Percentiles rank a stretch among this genome's conserved stretches.
Conservation (phyloP, 129 eudicot genomes). For the Helichrysum umbraculigerum region DNA sequence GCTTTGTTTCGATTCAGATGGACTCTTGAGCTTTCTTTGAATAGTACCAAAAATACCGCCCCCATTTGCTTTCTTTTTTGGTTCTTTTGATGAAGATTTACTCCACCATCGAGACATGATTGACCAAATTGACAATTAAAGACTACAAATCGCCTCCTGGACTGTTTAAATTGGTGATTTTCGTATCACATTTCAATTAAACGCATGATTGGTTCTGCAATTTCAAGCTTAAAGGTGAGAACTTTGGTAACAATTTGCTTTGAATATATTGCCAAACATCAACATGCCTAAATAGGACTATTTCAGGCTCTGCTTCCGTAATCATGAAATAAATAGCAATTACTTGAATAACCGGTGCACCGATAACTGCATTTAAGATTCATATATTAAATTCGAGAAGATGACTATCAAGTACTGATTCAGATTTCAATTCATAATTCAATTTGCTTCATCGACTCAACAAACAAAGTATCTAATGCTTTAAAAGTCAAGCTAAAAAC, state of each 20-base stretch:
- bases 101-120: slow-evolving; percentile 70
- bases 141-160: slow-evolving; percentile 15
- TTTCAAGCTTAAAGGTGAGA: slow-evolving; percentile 29
- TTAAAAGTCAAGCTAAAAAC: slow-evolving; percentile 28
- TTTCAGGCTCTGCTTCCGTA: slow-evolving; percentile 35
- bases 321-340: slow-evolving; percentile 44
- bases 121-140: slow-evolving; percentile 10
- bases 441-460: slow-evolving; percentile 18
- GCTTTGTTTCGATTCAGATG: slow-evolving; percentile 39
- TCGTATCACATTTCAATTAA: slow-evolving; percentile 19
- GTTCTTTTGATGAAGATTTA: slow-evolving; percentile 55
- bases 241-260: slow-evolving; percentile 23
- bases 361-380: slow-evolving; percentile 36
- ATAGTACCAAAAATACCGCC: slow-evolving; percentile 42
- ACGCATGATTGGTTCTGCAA: slow-evolving; percentile 14
- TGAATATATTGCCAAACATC: slow-evolving; percentile 24
- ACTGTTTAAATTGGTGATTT: slow-evolving; percentile 17
- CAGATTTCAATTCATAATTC: slow-evolving; percentile 16
- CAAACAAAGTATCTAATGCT: slow-evolving; percentile 17
- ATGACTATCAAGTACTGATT: slow-evolving; percentile 22
- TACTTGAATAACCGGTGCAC: slow-evolving; percentile 37
- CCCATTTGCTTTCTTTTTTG: slow-evolving; percentile 42
- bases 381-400: slow-evolving; percentile 27
- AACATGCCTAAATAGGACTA: slow-evolving; percentile 39
- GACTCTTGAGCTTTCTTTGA: slow-evolving; percentile 49